These are phyloP conservation scores for Graphilbum ipis-grandicollis DNA, from an alignment of 2,329 filamentous ascomycete genomes.

Conservation along the genomic window DNA sequence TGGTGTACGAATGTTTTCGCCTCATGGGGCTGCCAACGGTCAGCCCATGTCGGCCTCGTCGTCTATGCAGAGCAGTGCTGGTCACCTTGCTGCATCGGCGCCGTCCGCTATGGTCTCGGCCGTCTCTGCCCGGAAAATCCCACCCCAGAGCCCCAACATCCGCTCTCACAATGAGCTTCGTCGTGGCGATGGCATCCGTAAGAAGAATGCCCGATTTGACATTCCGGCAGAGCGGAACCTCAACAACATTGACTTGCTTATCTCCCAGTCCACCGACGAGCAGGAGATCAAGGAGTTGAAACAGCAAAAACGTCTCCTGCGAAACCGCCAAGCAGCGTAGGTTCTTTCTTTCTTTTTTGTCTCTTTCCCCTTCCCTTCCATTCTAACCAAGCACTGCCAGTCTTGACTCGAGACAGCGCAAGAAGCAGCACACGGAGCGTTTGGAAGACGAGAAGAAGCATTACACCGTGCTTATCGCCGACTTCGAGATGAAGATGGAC, in stretches of 20 bases:
- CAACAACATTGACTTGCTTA: slow-evolving; percentile 86
- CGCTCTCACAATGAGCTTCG: slow-evolving; percentile 61
- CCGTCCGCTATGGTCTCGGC: slow-evolving; percentile 33
- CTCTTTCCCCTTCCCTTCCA: slow-evolving; percentile 6
- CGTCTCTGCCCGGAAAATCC: slow-evolving; percentile 39
- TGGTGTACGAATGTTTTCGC: slow-evolving; percentile 31
- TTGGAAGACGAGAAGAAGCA: slow-evolving; percentile 95
- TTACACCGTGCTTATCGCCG: slow-evolving; percentile 57
- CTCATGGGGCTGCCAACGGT: neutral
- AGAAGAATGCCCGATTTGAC: slow-evolving; percentile 98
- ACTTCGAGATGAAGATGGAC: slow-evolving; percentile 62
- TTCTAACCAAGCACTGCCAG: slow-evolving; percentile 23
- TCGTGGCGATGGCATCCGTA: slow-evolving; percentile 77
- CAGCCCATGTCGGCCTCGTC: slow-evolving; percentile 3
- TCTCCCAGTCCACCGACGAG: slow-evolving; percentile 74
- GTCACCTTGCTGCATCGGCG: neutral
- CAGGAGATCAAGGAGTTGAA: slow-evolving; percentile 95
- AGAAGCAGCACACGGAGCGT: slow-evolving; percentile 95
- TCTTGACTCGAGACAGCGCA: slow-evolving; percentile 89
- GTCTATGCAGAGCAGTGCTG: slow-evolving; percentile 6
- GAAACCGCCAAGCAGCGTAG: slow-evolving; percentile 95
- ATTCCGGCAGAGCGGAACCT: slow-evolving; percentile 89
- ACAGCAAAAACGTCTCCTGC: slow-evolving; percentile 86
- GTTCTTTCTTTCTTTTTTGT: slow-evolving; percentile 18
- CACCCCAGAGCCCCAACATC: slow-evolving; percentile 49